A percentile compares a stretch with the other conserved stretches of the same genome.
phyloP scores from a whole-genome alignment of 306 rosid genomes.

The Gastrolobium bilobum region DNA sequence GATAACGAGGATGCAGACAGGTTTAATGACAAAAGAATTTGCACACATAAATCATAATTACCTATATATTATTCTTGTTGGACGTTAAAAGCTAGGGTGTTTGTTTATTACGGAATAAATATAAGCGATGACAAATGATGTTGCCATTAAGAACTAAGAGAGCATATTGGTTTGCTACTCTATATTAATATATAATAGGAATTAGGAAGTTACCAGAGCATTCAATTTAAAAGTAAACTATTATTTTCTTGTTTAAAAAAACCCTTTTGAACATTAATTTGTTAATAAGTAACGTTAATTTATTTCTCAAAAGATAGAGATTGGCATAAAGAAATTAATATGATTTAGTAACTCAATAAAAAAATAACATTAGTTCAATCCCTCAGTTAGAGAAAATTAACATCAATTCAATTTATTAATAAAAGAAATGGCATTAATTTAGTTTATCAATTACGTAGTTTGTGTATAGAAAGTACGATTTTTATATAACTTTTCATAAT shows the following conservation, averaged over 20 bases:
- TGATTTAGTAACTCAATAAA: no score
- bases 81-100: constrained; percentile 6
- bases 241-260: background rate
- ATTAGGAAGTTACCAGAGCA: constrained; percentile 22
- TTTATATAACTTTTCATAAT: no score
- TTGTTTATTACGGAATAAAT: background rate
- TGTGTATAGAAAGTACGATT: no score
- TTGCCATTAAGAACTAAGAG: constrained; percentile 24
- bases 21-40: constrained; percentile 39
- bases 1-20: constrained; percentile 47
- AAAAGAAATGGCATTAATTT: no score
- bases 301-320: no score
- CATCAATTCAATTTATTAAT: no score
- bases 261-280: no score
- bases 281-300: no score
- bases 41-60: background rate
- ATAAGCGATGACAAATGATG: constrained; percentile 28
- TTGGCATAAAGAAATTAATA: no score
- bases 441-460: no score
- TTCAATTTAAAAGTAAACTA: constrained; percentile 14
- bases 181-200: background rate
- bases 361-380: no score
- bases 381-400: no score
- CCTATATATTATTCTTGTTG: background rate
- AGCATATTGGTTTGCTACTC: constrained; percentile 17